These are phyloP conservation scores for Elsinoe australis DNA, from an alignment of 2,329 filamentous ascomycete species.

Conservation along the genomic window DNA sequence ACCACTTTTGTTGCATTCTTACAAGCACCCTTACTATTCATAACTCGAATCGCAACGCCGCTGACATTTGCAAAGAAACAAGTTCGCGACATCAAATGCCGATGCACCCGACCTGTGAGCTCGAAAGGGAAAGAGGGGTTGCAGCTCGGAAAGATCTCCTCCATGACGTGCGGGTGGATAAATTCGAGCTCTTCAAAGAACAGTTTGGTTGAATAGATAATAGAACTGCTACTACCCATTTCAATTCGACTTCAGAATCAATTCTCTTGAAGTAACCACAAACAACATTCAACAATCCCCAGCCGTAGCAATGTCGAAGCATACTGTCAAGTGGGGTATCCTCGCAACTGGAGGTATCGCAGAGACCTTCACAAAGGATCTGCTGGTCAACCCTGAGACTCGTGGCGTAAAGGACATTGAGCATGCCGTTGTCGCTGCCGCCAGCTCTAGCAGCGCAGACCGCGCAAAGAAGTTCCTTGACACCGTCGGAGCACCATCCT, in stretches of 20 bases:
- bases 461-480: conserved; percentile 66
- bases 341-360: conserved; percentile 45
- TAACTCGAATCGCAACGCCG: too few relatives aligned
- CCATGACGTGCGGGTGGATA: conserved; percentile 10
- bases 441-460: conserved; percentile 65
- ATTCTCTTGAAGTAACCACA: not conserved
- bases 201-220: not conserved
- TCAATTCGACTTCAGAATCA: not conserved
- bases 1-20: too few relatives aligned
- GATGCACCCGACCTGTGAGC: not conserved
- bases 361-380: conserved; percentile 60
- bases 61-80: too few relatives aligned
- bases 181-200: not conserved
- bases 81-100: too few relatives aligned
- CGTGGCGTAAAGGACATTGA: conserved; percentile 64
- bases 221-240: not conserved
- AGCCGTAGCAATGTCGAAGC: conserved; percentile 18
- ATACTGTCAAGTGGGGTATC: conserved; percentile 35
- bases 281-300: not conserved
- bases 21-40: too few relatives aligned
- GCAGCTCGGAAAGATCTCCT: not conserved
- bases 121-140: conserved; percentile 7
- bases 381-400: conserved; percentile 63
- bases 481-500: conserved; percentile 58
- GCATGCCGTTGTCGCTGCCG: conserved; percentile 71